Evolutionary conservation across 1,139 yeast species (phyloP), one percentile per base, ranked within the genome.

Genomic region (Kodamaea sp.): DNA sequence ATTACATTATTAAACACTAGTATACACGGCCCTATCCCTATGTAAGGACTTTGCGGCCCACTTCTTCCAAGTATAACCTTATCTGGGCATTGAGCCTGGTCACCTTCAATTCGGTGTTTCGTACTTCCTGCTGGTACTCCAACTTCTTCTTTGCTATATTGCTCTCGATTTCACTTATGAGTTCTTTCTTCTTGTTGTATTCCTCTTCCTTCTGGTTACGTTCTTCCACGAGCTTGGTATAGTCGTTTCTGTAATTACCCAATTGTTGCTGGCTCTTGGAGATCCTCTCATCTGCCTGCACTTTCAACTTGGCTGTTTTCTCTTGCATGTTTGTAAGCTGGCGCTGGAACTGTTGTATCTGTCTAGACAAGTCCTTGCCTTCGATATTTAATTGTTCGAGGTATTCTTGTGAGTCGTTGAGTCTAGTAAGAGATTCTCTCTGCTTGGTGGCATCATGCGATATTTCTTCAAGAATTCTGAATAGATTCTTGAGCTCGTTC

Each of bases 381-480:
- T 72, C 70, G 25, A 65, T 58, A 35, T 62, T 61, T 16, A 44
- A 63, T 36, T 70, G 74, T 22, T 76, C 79, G 14, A 65, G 61
- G 16, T 64, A 52, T 34, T 78, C 84, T 42, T 70, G 73, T 39
- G 64, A 59, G 29, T 68, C 62, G 25, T 57, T 54, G 28, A 70
- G 53, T 38, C 70, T 66, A 14, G 61, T 55, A 28, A 57, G 48
- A 5, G 76, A 70, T 15, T 61, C 66, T 32, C 72, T 76, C 38
- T 75, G 73, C 44, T 70, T 70, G 26, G 58, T 61, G 15, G 78
- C 51, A 40, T 79, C 88, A 21, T 59, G 59, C 25, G 71, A 66
- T 12, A 83, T 66, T 36, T 81, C 90, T 31, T 82, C 85, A 26
- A 81, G 59, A 4, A 77, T 61, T 36, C 73, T 68, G 34, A 73